Conservation (phyloP, 2,329 filamentous ascomycete species). For the Ceratocystis destructans region DNA sequence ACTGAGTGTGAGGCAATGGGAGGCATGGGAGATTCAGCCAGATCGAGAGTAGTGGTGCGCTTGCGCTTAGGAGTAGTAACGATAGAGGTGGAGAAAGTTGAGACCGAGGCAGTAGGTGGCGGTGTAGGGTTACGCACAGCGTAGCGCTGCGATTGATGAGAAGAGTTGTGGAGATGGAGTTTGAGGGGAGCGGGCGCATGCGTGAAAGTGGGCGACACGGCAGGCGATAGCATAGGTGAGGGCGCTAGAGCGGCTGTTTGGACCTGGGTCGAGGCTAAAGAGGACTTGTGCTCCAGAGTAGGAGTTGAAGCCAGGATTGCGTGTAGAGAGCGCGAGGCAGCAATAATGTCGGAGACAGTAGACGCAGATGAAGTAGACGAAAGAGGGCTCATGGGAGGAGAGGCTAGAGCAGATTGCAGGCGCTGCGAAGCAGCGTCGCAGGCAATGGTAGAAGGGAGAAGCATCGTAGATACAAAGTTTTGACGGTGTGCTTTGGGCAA, state of each 20-base stretch:
- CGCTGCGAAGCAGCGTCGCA: slow-evolving; percentile 43
- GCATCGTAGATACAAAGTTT: slow-evolving; percentile 30
- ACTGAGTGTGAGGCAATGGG: slow-evolving; percentile 26
- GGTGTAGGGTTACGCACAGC: slow-evolving; percentile 30
- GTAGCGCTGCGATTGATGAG: slow-evolving; percentile 18
- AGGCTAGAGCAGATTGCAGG: slow-evolving; percentile 37
- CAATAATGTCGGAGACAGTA: slow-evolving; percentile 40
- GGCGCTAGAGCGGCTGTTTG: slow-evolving; percentile 6
- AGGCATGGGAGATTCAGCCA: slow-evolving; percentile 11
- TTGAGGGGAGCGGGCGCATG: slow-evolving; percentile 9
- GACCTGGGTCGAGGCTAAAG: not conserved
- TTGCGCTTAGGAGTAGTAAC: slow-evolving; percentile 38
- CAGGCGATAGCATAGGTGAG: not conserved
- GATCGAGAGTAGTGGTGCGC: slow-evolving; percentile 8
- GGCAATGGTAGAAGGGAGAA: slow-evolving; percentile 44
- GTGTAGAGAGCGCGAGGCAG: slow-evolving; percentile 47
- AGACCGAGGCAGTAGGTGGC: slow-evolving; percentile 26
- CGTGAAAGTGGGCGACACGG: slow-evolving; percentile 1
- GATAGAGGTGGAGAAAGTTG: slow-evolving; percentile 33
- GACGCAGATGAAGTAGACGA: not conserved
- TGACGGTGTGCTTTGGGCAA: not conserved
- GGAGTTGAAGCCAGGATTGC: slow-evolving; percentile 38
- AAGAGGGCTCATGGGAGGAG: slow-evolving; percentile 45
- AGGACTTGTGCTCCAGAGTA: not conserved
- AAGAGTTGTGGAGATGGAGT: not conserved